Evolutionary conservation across 768 basidiomycete genomes (phyloP).

Genomic region (Kwoniella mangroviensis): DNA sequence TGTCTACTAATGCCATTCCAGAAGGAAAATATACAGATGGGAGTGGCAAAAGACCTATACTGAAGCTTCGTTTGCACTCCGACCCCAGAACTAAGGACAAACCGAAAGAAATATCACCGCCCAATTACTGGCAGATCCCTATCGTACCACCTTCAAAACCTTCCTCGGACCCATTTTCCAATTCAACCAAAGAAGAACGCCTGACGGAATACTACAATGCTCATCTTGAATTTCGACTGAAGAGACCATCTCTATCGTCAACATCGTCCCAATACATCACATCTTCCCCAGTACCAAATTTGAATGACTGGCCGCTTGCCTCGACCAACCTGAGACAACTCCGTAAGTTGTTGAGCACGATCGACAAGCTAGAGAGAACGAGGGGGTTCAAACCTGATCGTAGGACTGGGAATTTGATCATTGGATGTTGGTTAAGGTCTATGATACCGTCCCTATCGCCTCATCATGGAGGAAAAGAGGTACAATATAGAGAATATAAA

Average conservation of each 20-base stretch:
- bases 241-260: conserved; percentile 54
- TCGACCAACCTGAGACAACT: conserved; percentile 29
- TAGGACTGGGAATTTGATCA: conserved; percentile 71
- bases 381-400: conserved; percentile 69
- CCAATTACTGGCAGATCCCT: conserved; percentile 27
- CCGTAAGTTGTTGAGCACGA: conserved; percentile 58
- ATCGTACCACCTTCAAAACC: conserved; percentile 1
- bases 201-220: conserved; percentile 31
- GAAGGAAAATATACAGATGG: neutral
- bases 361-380: conserved; percentile 57
- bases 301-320: conserved; percentile 10
- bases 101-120: conserved; percentile 1
- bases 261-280: conserved; percentile 63
- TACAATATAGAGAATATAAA: neutral
- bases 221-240: conserved; percentile 29
- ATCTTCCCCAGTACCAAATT: neutral
- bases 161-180: neutral
- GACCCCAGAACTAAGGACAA: neutral
- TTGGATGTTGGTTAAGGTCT: conserved; percentile 69
- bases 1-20: neutral
- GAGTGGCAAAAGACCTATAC: neutral
- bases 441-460: conserved; percentile 12
- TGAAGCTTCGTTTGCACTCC: conserved; percentile 15
- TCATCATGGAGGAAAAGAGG: neutral
- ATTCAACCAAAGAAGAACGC: neutral